Conservation (phyloP, 345 rosid species). For the Linum usitatissimum region DNA sequence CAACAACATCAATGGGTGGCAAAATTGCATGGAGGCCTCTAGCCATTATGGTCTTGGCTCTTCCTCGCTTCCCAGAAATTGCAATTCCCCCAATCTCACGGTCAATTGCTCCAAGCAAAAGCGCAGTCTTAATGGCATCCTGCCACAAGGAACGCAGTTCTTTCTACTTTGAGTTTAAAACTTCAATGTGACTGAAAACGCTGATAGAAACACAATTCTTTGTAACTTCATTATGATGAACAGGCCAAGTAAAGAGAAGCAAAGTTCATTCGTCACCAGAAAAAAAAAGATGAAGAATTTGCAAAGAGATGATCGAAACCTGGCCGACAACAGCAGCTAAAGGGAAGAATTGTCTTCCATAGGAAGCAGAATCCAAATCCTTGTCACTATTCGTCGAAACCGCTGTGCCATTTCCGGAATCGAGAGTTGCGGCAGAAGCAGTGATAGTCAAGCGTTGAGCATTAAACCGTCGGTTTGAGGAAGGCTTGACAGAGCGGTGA, state of each 20-base stretch:
- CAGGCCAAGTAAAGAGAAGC: too few relatives aligned
- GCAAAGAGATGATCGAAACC: slow-evolving; percentile 23
- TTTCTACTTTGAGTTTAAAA: too few relatives aligned
- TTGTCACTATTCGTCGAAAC: slow-evolving; percentile 10
- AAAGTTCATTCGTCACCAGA: too few relatives aligned
- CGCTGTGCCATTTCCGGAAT: slow-evolving; percentile 45
- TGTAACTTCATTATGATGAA: too few relatives aligned
- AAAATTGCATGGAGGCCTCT: slow-evolving; percentile 83
- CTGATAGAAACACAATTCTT: too few relatives aligned
- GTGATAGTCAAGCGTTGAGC: neutral
- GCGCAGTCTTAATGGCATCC: slow-evolving; percentile 95
- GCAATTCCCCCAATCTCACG: slow-evolving; percentile 93
- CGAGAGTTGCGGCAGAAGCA: slow-evolving; percentile 23
- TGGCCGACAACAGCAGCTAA: slow-evolving; percentile 93
- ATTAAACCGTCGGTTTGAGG: slow-evolving; percentile 3
- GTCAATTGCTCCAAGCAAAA: slow-evolving; percentile 88
- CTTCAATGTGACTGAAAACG: too few relatives aligned
- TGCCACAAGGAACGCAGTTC: slow-evolving; percentile 14
- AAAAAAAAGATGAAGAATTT: neutral
- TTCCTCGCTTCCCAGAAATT: slow-evolving; percentile 79
- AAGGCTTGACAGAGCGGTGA: slow-evolving; percentile 5
- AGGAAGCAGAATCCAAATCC: slow-evolving; percentile 25
- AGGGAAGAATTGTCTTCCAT: slow-evolving; percentile 74
- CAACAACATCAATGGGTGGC: slow-evolving; percentile 90
- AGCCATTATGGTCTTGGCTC: slow-evolving; percentile 92